Evolutionary conservation across 148 eudicot species (phyloP).

Genomic region (Silene conica): DNA sequence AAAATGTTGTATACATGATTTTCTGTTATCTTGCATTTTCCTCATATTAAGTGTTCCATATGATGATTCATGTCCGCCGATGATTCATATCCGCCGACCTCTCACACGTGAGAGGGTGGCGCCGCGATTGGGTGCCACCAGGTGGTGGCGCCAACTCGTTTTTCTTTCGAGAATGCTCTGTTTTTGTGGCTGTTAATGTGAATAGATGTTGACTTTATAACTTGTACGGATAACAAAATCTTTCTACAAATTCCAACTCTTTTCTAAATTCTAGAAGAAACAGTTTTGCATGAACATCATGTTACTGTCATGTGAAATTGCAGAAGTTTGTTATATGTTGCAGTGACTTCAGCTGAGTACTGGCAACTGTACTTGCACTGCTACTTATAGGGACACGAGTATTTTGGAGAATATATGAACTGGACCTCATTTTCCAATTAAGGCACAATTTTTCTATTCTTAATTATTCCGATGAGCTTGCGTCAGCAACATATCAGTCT

Average conservation of each 20-base stretch:
- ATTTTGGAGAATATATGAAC: no score
- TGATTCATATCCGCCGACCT: background rate
- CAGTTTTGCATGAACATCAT: constrained; percentile 3
- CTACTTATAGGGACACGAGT: background rate
- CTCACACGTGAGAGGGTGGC: no score
- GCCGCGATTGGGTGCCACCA: no score
- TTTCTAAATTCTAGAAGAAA: constrained; percentile 6
- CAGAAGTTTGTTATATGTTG: constrained; percentile 2
- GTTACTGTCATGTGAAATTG: constrained; percentile 16
- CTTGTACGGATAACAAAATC: constrained; percentile 6
- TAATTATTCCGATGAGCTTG: no score
- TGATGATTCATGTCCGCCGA: background rate
- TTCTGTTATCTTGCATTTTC: no score
- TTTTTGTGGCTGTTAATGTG: background rate
- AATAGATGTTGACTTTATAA: background rate
- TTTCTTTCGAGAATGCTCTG: background rate
- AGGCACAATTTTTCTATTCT: no score
- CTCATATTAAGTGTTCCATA: background rate
- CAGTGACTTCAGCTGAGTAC: background rate
- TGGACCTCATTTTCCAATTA: no score
- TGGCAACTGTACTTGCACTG: background rate
- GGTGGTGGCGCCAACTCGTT: no score
- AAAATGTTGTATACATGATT: no score
- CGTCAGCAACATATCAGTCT: no score
- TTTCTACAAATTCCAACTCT: background rate